A percentile compares a stretch with the other conserved stretches of the same genome.
Evolutionary conservation across 2,329 filamentous ascomycete species (phyloP).

Genomic region (Pyrenophora seminiperda): DNA sequence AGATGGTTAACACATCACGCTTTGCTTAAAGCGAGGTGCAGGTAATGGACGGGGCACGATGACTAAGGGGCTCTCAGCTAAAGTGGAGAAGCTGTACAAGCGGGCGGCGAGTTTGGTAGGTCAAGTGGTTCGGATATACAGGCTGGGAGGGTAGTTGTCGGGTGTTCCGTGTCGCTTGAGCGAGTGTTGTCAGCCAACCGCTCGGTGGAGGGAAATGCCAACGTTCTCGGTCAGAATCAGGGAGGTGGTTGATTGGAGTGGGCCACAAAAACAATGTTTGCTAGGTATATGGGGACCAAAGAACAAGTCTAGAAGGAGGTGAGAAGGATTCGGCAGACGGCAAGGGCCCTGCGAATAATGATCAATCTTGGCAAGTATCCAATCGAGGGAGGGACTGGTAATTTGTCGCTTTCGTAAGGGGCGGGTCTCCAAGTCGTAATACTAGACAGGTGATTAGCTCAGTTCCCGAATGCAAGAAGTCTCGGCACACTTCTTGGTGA

Average conservation of each 20-base stretch:
- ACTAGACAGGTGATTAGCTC: slow-evolving; percentile 39
- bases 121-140: slow-evolving; percentile 30
- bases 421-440: slow-evolving; percentile 29
- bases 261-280: slow-evolving; percentile 17
- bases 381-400: slow-evolving; percentile 19
- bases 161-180: slow-evolving; percentile 36
- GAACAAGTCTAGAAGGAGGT: slow-evolving; percentile 25
- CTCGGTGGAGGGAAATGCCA: slow-evolving; percentile 14
- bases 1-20: slow-evolving; percentile 31
- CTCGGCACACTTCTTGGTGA: slow-evolving; percentile 28
- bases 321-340: slow-evolving; percentile 24
- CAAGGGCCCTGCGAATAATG: slow-evolving; percentile 22
- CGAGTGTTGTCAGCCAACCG: slow-evolving; percentile 28
- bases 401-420: slow-evolving; percentile 18
- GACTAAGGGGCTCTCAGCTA: slow-evolving; percentile 35
- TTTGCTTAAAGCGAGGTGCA: slow-evolving; percentile 23
- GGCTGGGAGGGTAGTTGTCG: slow-evolving; percentile 27
- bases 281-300: slow-evolving; percentile 15
- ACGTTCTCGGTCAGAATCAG: slow-evolving; percentile 18
- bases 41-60: slow-evolving; percentile 17
- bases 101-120: slow-evolving; percentile 27
- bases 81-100: slow-evolving; percentile 33
- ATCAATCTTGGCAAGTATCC: slow-evolving; percentile 24
- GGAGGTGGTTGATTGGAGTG: slow-evolving; percentile 9
- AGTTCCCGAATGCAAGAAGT: slow-evolving; percentile 27